Evolutionary conservation across 2,329 filamentous ascomycete genomes (phyloP).

Genomic region (Ilyonectria robusta): DNA sequence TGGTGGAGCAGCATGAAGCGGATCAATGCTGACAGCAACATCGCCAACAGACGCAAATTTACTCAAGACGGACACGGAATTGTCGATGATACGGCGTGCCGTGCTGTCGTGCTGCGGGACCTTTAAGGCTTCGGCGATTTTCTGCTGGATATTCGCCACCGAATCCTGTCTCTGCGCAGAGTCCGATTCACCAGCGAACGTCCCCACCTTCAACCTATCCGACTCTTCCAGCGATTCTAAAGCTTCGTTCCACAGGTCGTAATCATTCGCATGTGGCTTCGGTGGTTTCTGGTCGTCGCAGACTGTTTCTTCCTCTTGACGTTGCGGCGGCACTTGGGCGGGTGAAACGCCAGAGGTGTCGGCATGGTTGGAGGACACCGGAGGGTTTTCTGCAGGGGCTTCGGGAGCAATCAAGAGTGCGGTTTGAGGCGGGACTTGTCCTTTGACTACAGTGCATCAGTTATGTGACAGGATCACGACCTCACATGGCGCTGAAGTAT

Average conservation of each 20-base stretch:
- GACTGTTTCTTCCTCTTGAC: background rate
- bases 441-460: background rate
- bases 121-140: background rate
- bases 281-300: background rate
- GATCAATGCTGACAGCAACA: constrained; percentile 15
- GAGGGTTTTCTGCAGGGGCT: background rate
- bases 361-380: background rate
- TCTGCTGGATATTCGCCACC: background rate
- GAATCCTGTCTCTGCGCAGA: background rate
- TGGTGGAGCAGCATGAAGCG: constrained; percentile 18
- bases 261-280: background rate
- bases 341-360: background rate
- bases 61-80: background rate
- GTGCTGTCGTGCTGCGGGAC: background rate
- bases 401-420: background rate
- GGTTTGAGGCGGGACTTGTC: background rate
- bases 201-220: background rate
- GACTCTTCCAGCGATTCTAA: background rate
- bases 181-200: background rate
- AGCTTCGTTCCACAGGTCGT: background rate
- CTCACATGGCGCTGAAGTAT: too few species aligned
- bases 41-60: constrained; percentile 20
- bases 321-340: background rate
- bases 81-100: background rate
- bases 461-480: background rate